Conservation (phyloP, 768 basidiomycete species). For the Suillus subalutaceus region DNA sequence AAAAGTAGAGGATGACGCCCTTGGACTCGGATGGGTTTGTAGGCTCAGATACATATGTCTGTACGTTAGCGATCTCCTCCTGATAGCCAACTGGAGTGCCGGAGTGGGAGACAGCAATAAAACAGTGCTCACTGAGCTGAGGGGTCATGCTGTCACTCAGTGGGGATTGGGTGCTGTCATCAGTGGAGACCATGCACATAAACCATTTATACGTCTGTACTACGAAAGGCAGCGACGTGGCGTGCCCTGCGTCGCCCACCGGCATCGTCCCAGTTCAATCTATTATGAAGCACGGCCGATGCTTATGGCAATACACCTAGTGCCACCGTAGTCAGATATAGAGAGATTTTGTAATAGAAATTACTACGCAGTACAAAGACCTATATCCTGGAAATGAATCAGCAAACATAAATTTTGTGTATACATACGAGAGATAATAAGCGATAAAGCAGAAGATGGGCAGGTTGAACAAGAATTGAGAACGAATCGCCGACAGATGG, state of each 20-base stretch:
- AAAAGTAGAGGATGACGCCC: slow-evolving; percentile 54
- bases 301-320: neutral
- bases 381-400: neutral
- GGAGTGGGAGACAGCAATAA: slow-evolving; percentile 47
- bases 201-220: neutral
- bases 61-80: slow-evolving; percentile 44
- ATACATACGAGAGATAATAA: neutral
- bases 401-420: neutral
- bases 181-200: neutral
- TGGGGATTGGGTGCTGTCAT: slow-evolving; percentile 15
- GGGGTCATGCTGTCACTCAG: neutral
- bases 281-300: neutral
- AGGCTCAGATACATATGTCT: slow-evolving; percentile 54
- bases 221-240: neutral
- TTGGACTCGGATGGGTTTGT: slow-evolving; percentile 29
- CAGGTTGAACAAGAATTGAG: neutral
- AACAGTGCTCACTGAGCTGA: slow-evolving; percentile 31
- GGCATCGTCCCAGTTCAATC: neutral
- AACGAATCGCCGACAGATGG: neutral
- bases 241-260: neutral
- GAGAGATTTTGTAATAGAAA: neutral
- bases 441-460: neutral
- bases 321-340: neutral
- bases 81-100: slow-evolving; percentile 47
- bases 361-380: neutral